These are phyloP conservation scores for Secale cereale DNA, from an alignment of 176 grass and related monocot genomes.

Conservation along the genomic window DNA sequence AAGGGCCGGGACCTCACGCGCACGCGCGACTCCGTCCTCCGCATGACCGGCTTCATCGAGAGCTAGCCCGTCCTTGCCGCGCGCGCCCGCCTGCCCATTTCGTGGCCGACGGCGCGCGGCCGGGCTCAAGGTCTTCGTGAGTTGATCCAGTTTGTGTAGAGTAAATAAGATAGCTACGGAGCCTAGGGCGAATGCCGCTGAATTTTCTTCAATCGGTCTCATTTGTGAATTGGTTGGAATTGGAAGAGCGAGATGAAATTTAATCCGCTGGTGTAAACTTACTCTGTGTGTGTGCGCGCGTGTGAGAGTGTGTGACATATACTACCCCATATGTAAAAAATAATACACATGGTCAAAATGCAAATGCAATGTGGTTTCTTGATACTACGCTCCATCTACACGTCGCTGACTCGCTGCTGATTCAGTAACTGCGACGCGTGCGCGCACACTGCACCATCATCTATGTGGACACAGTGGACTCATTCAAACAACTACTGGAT, in stretches of 20 bases:
- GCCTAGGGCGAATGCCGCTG: background rate
- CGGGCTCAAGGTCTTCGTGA: background rate
- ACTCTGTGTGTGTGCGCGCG: background rate
- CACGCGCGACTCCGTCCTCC: slow-evolving; percentile 58
- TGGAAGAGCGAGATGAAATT: background rate
- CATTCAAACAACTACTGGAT: background rate
- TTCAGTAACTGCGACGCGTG: background rate
- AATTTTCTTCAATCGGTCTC: slow-evolving; percentile 4
- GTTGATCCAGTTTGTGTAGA: background rate
- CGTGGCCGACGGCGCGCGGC: background rate
- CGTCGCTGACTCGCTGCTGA: slow-evolving; percentile 22
- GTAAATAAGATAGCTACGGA: background rate
- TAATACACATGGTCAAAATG: background rate
- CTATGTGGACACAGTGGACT: background rate
- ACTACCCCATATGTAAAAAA: no score
- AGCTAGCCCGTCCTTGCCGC: background rate
- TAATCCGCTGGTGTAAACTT: background rate
- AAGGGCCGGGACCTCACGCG: slow-evolving; percentile 65
- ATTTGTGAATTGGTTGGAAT: background rate
- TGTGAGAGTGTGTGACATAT: no score
- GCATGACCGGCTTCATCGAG: slow-evolving; percentile 85
- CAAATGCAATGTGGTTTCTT: background rate
- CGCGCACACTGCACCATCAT: background rate
- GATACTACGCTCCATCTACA: background rate
- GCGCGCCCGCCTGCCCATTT: background rate